These are phyloP conservation scores for Arthrobotrys musiformis DNA, from an alignment of 2,329 filamentous ascomycete genomes.

Conservation along the genomic window DNA sequence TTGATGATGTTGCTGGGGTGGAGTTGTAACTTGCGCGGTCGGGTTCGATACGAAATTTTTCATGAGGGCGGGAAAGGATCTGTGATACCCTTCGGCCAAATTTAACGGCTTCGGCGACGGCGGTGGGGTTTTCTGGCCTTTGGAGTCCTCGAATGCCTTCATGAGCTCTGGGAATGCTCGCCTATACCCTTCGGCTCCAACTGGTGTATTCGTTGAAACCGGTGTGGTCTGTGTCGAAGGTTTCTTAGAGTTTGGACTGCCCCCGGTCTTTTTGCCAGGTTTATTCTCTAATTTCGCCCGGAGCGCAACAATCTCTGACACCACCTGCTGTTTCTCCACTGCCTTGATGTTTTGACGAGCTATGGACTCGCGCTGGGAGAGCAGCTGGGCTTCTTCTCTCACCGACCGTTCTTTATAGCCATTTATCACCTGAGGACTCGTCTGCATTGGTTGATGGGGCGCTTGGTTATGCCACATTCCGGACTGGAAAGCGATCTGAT, in stretches of 20 bases:
- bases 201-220: background rate
- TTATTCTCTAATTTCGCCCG: constrained; percentile 46
- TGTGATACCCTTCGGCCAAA: constrained; percentile 5
- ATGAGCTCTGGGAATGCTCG: constrained; percentile 23
- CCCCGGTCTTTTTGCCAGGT: background rate
- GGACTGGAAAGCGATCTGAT: constrained; percentile 43
- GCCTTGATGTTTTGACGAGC: constrained; percentile 24
- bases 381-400: background rate
- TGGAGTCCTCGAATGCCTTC: constrained; percentile 26
- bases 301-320: constrained; percentile 32
- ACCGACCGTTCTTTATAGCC: constrained; percentile 19
- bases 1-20: background rate
- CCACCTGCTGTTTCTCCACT: constrained; percentile 24
- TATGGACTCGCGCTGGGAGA: background rate
- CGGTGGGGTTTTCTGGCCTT: background rate
- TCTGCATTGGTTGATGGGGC: constrained; percentile 28
- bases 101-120: background rate
- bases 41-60: background rate
- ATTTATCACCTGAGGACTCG: constrained; percentile 1
- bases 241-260: constrained; percentile 12
- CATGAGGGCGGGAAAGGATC: constrained; percentile 10
- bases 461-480: constrained; percentile 43
- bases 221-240: background rate
- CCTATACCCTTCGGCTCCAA: constrained; percentile 6
- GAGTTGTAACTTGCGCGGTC: background rate